Evolutionary conservation across 2,329 filamentous ascomycete species (phyloP).

Genomic region (Aspergillus jensenii): DNA sequence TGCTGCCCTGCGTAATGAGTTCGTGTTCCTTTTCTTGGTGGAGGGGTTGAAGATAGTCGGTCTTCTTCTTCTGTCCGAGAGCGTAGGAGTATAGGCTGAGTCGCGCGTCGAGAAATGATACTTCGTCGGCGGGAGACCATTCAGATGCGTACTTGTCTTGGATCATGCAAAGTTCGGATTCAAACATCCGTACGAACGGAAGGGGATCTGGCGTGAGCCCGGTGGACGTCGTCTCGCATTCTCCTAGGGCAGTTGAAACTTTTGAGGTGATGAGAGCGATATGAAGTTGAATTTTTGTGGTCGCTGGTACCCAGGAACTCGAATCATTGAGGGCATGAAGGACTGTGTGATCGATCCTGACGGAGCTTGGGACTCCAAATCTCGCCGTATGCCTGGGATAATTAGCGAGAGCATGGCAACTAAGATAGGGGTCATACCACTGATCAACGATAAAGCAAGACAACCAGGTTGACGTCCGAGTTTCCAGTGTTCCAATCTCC

Average conservation of each 20-base stretch:
- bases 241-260: not conserved
- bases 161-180: not conserved
- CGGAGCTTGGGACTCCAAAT: not conserved
- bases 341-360: conserved; percentile 2
- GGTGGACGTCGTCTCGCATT: not conserved
- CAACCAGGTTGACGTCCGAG: not conserved
- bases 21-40: not conserved
- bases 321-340: not conserved
- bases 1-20: not conserved
- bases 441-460: not conserved
- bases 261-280: not conserved
- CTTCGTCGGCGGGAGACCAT: not conserved
- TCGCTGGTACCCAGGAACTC: not conserved
- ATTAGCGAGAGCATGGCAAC: not conserved
- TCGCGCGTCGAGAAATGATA: not conserved
- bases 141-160: not conserved
- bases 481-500: not conserved
- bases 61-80: not conserved
- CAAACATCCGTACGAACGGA: not conserved
- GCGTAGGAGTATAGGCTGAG: not conserved
- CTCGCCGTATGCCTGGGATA: not conserved
- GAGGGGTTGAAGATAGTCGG: not conserved
- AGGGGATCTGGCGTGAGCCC: not conserved
- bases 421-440: not conserved
- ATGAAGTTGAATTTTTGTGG: not conserved